Evolutionary conservation across 2,329 filamentous ascomycete species (phyloP), one percentile per base, ranked within the genome.

Genomic region (Zymoseptoria ardabiliae): DNA sequence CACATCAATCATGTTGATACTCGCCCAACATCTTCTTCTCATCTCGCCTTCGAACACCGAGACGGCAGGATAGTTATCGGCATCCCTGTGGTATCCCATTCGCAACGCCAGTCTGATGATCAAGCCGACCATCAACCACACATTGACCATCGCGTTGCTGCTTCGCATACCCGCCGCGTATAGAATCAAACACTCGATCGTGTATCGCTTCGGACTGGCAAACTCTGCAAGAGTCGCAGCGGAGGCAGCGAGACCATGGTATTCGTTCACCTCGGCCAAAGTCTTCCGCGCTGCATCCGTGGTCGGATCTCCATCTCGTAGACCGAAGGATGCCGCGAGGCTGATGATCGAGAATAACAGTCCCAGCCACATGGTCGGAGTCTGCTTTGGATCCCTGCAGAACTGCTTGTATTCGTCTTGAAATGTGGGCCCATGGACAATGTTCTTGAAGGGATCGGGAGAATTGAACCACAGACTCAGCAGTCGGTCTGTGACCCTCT

Each of bases 361-460:
- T 1, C 76, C 79, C 10, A 82, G 56, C 79, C 79, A 82, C 58
- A 76, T 74, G 2, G 75, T 68, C 0, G 78, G 72, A 1, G 70
- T 72, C 0, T 63, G 64, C 2, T 65, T 58, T 3, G 76, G 76
- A 10, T 75, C 63, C 7, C 69, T 59, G 78, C 79, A 81, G 57
- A 80, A 81, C 0, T 65, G 66, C 3, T 76, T 71, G 57, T 81
- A 81, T 74, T 73, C 68, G 19, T 72, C 69, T 49, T 73, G 69
- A 48, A 74, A 76, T 2, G 72, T 72, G 0, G 71, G 70, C 13
- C 69, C 71, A 69, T 95, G 90, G 55, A 94, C 83, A 64, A 94
- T 85, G 70, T 63, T 62, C 57, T 71, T 72, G 59, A 72, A 72
- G 0, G 71, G 70, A 56, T 73, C 69, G 0, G 68, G 65, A 2